phyloP scores from a whole-genome alignment of 208 protist genomes.

The Naegleria fowleri region DNA sequence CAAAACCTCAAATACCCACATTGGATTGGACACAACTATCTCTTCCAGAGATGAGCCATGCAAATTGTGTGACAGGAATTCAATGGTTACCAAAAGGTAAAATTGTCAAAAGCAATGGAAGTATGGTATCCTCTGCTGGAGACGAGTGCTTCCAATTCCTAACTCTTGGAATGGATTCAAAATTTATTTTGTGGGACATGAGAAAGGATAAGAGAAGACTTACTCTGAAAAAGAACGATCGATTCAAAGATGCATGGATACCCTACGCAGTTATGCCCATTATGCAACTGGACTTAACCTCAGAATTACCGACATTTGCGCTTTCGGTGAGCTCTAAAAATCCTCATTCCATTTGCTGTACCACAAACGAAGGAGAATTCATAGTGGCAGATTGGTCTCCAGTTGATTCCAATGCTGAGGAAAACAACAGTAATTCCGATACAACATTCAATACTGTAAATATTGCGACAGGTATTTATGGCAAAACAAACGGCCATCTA shows the following conservation, averaged over 20 bases:
- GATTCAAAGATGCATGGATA: constrained; percentile 11
- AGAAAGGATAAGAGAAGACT: constrained; percentile 63
- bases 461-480: constrained; percentile 57
- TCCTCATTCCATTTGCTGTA: constrained; percentile 59
- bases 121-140: background rate
- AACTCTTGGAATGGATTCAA: constrained; percentile 72
- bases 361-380: constrained; percentile 64
- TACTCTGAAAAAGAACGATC: background rate
- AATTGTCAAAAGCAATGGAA: constrained; percentile 26
- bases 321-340: constrained; percentile 31
- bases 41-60: constrained; percentile 61
- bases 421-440: background rate
- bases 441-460: constrained; percentile 47
- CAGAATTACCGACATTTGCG: background rate
- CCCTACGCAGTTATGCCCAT: background rate
- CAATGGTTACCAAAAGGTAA: constrained; percentile 33
- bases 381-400: constrained; percentile 57
- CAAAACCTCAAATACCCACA: constrained; percentile 10
- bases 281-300: background rate
- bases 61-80: constrained; percentile 23
- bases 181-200: constrained; percentile 74
- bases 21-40: background rate
- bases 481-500: constrained; percentile 55
- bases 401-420: constrained; percentile 38
- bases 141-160: constrained; percentile 66